Conservation (phyloP, 2,329 filamentous ascomycete species). For the Colletotrichum karsti region DNA sequence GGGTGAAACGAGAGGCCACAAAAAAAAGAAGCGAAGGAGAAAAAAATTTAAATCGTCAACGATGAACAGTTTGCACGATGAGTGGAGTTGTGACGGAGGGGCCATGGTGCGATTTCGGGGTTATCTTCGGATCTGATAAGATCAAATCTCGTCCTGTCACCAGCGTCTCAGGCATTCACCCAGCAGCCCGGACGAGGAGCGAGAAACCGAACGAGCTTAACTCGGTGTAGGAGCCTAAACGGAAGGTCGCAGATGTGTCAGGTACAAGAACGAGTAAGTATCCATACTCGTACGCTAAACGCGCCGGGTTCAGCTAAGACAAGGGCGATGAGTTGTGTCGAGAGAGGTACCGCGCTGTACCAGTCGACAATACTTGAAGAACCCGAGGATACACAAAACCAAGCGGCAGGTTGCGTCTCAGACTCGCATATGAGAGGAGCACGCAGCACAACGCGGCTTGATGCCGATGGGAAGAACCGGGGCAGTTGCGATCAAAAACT, state of each 20-base stretch:
- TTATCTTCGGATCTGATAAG: conserved; percentile 66
- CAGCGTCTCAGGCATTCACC: neutral
- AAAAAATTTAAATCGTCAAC: neutral
- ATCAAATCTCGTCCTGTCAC: conserved; percentile 46
- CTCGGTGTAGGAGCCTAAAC: neutral
- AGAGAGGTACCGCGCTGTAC: neutral
- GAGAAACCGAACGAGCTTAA: neutral
- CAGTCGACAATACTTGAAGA: neutral
- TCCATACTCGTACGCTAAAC: neutral
- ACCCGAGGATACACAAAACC: neutral
- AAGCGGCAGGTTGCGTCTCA: neutral
- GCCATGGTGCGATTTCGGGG: conserved; percentile 33
- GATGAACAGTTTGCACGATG: conserved; percentile 13
- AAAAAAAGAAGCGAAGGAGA: neutral
- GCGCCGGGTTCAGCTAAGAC: neutral
- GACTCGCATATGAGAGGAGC: neutral
- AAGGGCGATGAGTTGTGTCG: neutral
- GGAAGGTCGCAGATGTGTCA: neutral
- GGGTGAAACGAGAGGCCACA: neutral
- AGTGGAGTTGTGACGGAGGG: conserved; percentile 9
- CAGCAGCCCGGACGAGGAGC: neutral
- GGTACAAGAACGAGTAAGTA: neutral
- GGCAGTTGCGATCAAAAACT: neutral
- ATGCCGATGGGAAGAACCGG: conserved; percentile 14
- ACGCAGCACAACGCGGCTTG: neutral